phyloP scores from a whole-genome alignment of 805 yeast species.

The Saccharomyces jurei region DNA sequence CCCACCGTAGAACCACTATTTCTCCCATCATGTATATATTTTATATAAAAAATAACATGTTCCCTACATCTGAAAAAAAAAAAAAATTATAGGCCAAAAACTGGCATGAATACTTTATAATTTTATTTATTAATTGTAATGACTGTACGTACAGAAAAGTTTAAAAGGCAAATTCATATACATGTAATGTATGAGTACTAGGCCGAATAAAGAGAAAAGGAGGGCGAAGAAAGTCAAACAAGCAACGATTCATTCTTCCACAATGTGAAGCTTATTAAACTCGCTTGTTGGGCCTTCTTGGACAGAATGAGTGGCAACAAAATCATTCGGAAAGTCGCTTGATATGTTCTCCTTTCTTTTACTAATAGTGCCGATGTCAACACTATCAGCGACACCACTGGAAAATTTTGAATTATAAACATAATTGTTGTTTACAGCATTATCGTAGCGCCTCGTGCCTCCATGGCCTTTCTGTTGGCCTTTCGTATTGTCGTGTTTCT shows the following conservation, averaged over 20 bases:
- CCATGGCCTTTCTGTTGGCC: constrained; percentile 1
- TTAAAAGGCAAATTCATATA: background rate
- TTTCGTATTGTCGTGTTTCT: constrained; percentile 1
- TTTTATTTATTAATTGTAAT: background rate
- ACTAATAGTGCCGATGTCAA: background rate
- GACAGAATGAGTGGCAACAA: constrained; percentile 7
- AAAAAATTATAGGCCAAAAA: background rate
- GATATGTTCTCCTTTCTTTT: background rate
- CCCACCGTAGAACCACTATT: background rate
- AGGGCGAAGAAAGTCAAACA: background rate
- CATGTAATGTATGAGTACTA: background rate
- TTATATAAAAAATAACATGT: too few relatives aligned
- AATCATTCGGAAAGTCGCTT: constrained; percentile 1
- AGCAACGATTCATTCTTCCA: constrained; percentile 5
- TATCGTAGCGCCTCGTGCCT: background rate
- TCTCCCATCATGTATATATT: background rate
- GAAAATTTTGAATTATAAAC: background rate
- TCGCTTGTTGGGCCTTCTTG: constrained; percentile 17
- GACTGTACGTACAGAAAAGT: background rate
- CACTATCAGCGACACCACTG: background rate
- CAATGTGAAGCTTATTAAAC: constrained; percentile 16
- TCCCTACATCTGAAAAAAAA: background rate
- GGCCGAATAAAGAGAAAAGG: background rate
- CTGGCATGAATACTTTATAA: background rate
- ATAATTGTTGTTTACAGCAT: background rate